Base-by-base conservation (phyloP, 805 yeast genomes). In the Candida easanensis region DNA sequence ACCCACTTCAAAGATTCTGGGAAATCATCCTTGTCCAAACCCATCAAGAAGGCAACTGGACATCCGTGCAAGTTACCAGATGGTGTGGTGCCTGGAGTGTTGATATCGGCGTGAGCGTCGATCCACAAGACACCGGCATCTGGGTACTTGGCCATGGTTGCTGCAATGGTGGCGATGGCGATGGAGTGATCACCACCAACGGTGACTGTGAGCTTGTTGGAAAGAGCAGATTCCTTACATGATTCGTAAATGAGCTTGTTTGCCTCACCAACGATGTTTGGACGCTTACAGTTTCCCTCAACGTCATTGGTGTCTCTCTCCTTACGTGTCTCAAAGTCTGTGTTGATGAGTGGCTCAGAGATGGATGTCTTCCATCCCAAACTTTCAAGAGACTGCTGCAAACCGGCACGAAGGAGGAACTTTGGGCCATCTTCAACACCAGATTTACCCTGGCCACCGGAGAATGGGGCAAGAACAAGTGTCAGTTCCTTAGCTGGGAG, bases 91-190 rank as follows among this genome's bases (percentile, higher is more conserved):
- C 73, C 71, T 10, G 96, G 87, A 1, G 97, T 84, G 71, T 93
- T 93, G 62, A 93, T 84, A 64, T 91, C 99, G 16, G 98, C 97
- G 64, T 91, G 99, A 0, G 99, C 99, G 66, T 91, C 99, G 55
- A 91, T 84, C 99, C 99, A 91, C 49, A 91, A 62, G 31, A 91
- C 72, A 57, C 96, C 89, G 21, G 96, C 88, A 54, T 90, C 88
- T 16, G 97, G 96, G 62, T 84, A 72, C 51, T 78, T 76, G 15
- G 77, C 79, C 49, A 88, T 73, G 25, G 90, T 86, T 3, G 95
- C 98, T 23, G 88, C 74, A 27, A 91, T 84, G 9, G 97, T 89
- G 38, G 95, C 96, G 57, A 91, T 88, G 39, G 96, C 98, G 52
- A 91, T 84, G 8, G 97, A 88, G 64, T 91, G 99, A 66, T 91